Evolutionary conservation across 2,329 filamentous ascomycete species (phyloP), one percentile per base, ranked within the genome.

Genomic region (Pseudogymnoascus sp.): DNA sequence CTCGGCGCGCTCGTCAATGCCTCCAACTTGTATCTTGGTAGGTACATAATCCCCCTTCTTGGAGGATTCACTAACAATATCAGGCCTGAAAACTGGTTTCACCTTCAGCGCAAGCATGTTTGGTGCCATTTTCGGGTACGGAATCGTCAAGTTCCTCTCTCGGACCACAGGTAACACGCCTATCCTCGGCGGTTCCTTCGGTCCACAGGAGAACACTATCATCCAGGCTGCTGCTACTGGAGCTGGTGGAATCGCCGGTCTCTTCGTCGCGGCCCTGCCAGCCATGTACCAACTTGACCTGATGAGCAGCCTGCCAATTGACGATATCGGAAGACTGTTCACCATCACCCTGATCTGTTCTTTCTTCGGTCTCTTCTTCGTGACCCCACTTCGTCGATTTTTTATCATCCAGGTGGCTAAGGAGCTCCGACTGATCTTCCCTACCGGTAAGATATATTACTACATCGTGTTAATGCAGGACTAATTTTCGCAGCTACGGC

Each of bases 401-500:
- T 88, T 87, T 75, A 81, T 88, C 71, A 81, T 87, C 70, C 83
- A 85, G 63, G 82, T 86, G 10, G 82, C 82, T 2, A 77, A 83
- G 8, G 82, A 86, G 71, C 73, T 85, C 33, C 79, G 78, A 62
- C 76, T 86, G 47, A 77, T 85, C 61, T 86, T 85, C 72, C 83
- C 83, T 1, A 81, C 82, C 0, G 71, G 64, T 65, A 58, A 54
- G 61, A 47, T 11, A 54, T 10, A 29, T 40, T 29, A 33, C 29
- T 33, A 26, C 15, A 17, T 5, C n/a, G 21, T 31, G n/a, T 29
- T 26, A 4, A 13, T 63, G 1, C 15, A 40, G 4, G 17, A n/a
- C 35, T 60, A 21, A 54, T 33, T 35, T 54, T 54, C 24, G 33
- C 44, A 62, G 74, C 82, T 0, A 83, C 82, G 26, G 84, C 84